Evolutionary conservation across 805 yeast genomes (phyloP).

Genomic region (Starmera amethionina): DNA sequence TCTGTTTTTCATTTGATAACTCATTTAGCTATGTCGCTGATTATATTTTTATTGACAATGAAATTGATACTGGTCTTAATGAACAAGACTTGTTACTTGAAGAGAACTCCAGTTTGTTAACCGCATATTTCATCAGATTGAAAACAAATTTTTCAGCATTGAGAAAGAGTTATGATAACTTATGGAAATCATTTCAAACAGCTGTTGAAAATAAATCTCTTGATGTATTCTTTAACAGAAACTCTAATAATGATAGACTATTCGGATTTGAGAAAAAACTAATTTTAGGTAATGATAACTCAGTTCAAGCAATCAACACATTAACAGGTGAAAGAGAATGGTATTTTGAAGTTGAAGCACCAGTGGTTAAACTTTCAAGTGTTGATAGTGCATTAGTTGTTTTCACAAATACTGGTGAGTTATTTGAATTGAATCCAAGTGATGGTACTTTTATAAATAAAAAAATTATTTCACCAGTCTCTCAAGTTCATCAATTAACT

Average conservation of each 20-base stretch:
- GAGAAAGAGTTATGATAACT: constrained; percentile 5
- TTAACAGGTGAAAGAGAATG: constrained; percentile 30
- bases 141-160: constrained; percentile 17
- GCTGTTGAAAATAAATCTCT: constrained; percentile 1
- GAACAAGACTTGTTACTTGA: constrained; percentile 23
- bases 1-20: constrained; percentile 35
- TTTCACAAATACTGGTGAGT: constrained; percentile 16
- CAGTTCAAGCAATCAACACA: constrained; percentile 35
- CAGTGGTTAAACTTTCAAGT: too few species aligned
- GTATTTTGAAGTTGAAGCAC: constrained; percentile 19
- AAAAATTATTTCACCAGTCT: too few species aligned
- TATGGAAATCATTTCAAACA: constrained; percentile 6
- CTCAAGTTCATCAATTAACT: not conserved
- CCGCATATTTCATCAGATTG: constrained; percentile 24
- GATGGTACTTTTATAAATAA: constrained; percentile 2
- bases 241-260: constrained; percentile 11
- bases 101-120: constrained; percentile 16
- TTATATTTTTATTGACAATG: constrained; percentile 21
- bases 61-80: constrained; percentile 11
- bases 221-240: not conserved
- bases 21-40: constrained; percentile 28
- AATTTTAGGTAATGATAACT: constrained; percentile 29
- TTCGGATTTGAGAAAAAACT: constrained; percentile 40
- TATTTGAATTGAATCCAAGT: constrained; percentile 8
- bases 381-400: too few species aligned